Base-by-base conservation (phyloP, 805 yeast genomes). In the Sugiyamaella valdiviana region DNA sequence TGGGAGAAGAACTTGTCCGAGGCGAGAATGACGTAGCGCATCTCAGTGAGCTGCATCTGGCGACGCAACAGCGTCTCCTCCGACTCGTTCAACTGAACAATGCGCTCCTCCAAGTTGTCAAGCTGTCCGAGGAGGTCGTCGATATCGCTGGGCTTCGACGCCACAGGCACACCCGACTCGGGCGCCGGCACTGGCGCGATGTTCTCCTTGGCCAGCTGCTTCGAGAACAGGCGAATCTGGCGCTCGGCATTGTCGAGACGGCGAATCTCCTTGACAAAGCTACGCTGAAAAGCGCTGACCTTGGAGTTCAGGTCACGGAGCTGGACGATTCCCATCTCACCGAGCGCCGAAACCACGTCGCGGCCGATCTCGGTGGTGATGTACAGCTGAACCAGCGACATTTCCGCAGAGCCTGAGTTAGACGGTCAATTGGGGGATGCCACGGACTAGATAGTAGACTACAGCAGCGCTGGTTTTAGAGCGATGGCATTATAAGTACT, bases 331-430 rank as follows among this genome's bases (percentile, higher is more conserved):
- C 95, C 95, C 63, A 87, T 72, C 56, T 86, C 88, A 3, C 99
- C 99, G 35, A 93, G 71, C 22, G 86, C 79, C 50, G 87, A 78
- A n/a, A 89, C 83, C 36, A 88, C 79, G 51, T 89, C 95, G 54
- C 97, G 74, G 6, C 95, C 79, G 39, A 85, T 82, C 68, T 93
- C 99, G 22, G 86, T 81, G 6, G 98, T 91, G 51, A 93, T 80
- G 66, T 87, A 91, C 57, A 93, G 74, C 71, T 93, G 96, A 46
- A 91, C 85, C 59, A 90, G 77, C 43, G 95, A 80, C 98, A 93
- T 95, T 62, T 86, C 95, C 83, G 98, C 98, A 50, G 98, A 90
- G 75, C 95, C 74, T 70, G 20, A 20, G 39, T 23, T 37, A 15
- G 39, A n/a, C 7, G 4, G 32, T 4, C n/a, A n/a, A 42, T 7